Base-by-base conservation (phyloP, 2,329 filamentous ascomycete species). In the Diplodia mutila region DNA sequence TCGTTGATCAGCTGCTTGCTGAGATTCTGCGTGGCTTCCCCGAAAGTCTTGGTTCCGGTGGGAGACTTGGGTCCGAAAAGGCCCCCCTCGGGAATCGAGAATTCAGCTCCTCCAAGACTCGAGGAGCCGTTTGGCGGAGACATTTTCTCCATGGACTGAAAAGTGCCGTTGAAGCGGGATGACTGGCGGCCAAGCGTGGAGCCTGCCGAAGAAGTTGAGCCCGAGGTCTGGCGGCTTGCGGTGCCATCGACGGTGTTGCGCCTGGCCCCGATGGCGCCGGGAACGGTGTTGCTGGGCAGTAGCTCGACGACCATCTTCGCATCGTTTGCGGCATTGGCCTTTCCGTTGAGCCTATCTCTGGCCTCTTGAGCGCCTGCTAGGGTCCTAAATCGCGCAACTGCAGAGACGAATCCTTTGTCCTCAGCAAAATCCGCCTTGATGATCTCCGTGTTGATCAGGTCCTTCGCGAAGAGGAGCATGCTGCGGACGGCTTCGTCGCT, bases 11-110 rank as follows among this genome's bases (percentile, higher is more conserved):
- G 81, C 2, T 88, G 86, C 78, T 92, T 93, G 72, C 91, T 89
- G 80, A 79, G 66, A 53, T 79, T 80, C 37, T 67, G 66, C 18
- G 66, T 48, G 61, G 85, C 83, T 69, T 89, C 88, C n/a, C 83
- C 82, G n/a, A 90, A 82, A 65, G 90, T 87, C 16, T 63, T 63
- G 74, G 89, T 90, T 51, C 87, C 89, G 66, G 92, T 89, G 1
- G 90, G 90, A 6, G 90, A 92, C 71, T 91, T 90, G 0, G 90
- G 87, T 14, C 89, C 90, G 78, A 92, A 93, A 29, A 92, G 79
- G 74, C 77, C 84, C 4, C 81, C 79, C 37, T 89, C 87, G 3
- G 85, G 82, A 63, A 85, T 84, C n/a, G 86, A 82, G 59, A 90
- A 83, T 69, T 91, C 88, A 69, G 83, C 85, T 67, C 83, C 85